Conservation (phyloP, 768 basidiomycete species). For the Rhodotorula paludigena region DNA sequence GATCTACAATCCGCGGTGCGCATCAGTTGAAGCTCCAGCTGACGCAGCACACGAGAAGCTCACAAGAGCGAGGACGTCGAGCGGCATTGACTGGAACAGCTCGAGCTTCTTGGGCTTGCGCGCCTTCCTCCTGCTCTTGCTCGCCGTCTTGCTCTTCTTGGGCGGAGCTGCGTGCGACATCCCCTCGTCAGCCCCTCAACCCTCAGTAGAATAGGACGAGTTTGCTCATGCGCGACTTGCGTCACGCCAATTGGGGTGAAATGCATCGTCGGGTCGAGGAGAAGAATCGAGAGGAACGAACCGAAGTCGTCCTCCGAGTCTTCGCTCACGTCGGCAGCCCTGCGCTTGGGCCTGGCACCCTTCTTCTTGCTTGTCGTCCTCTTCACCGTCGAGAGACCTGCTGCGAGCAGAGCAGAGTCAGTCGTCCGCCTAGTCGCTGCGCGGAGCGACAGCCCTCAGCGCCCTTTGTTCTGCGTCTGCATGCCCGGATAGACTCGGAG, state of each 20-base stretch:
- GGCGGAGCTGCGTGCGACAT: neutral
- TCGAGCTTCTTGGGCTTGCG: conserved; percentile 12
- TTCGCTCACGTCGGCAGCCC: neutral
- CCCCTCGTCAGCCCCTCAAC: neutral
- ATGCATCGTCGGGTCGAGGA: too few relatives aligned
- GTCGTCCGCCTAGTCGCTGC: too few relatives aligned
- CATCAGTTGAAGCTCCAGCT: too few relatives aligned
- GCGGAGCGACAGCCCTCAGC: too few relatives aligned
- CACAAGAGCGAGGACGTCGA: conserved; percentile 14
- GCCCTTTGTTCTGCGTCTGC: too few relatives aligned
- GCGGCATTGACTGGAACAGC: conserved; percentile 12
- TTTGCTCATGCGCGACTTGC: too few relatives aligned
- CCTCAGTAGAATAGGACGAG: too few relatives aligned
- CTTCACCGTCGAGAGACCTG: neutral
- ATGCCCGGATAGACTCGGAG: too few relatives aligned
- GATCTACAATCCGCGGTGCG: too few relatives aligned
- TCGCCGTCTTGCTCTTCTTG: neutral
- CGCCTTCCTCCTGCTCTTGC: neutral
- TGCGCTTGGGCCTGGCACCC: neutral
- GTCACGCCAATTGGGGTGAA: too few relatives aligned
- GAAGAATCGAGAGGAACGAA: neutral
- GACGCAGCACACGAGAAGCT: too few relatives aligned
- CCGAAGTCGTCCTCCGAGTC: neutral
- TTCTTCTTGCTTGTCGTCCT: neutral
- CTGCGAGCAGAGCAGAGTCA: neutral